Percentiles rank a stretch among this genome's conserved stretches.
Evolutionary conservation across 495 filamentous ascomycete species (phyloP).

Genomic region (Coniosporium apollinis): DNA sequence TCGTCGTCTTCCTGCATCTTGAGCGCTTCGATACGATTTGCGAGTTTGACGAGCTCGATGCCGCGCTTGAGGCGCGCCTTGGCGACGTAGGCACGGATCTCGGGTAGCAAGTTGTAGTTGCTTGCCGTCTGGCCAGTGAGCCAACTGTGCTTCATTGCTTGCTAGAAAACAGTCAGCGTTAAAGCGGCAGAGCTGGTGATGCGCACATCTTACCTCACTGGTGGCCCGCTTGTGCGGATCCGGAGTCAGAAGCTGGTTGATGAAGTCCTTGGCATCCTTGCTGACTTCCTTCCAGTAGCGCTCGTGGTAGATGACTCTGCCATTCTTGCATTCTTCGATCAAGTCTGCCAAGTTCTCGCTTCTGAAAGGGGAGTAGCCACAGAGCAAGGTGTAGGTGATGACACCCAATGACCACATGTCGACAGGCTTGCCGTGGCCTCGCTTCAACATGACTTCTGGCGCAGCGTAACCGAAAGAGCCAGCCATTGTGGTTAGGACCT

Average conservation of each 20-base stretch:
- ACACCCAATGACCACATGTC: slow-evolving; percentile 99
- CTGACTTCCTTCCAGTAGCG: slow-evolving; percentile 98
- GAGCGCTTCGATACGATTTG: slow-evolving; percentile 92
- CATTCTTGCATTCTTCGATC: slow-evolving; percentile 83
- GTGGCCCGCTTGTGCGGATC: slow-evolving; percentile 61
- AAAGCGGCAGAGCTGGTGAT: background rate
- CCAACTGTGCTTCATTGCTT: slow-evolving; percentile 76
- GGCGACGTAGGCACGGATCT: slow-evolving; percentile 88
- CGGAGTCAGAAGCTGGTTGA: slow-evolving; percentile 62
- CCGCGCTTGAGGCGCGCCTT: slow-evolving; percentile 79
- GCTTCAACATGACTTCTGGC: slow-evolving; percentile 95
- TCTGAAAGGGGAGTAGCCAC: slow-evolving; percentile 95
- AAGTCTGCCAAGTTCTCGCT: slow-evolving; percentile 84
- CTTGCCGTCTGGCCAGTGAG: slow-evolving; percentile 78
- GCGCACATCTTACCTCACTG: slow-evolving; percentile 41
- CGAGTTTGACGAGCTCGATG: slow-evolving; percentile 91
- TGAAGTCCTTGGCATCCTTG: slow-evolving; percentile 90
- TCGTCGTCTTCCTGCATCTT: slow-evolving; percentile 89
- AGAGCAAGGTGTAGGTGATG: slow-evolving; percentile 98
- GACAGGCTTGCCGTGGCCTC: slow-evolving; percentile 95
- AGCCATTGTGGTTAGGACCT: slow-evolving; percentile 94
- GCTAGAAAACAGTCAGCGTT: slow-evolving; percentile 21
- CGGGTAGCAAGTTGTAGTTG: slow-evolving; percentile 91
- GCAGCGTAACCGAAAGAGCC: slow-evolving; percentile 97
- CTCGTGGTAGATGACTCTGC: slow-evolving; percentile 91